Conservation (phyloP, 352 stramenopile species). For the Pythium apleroticum region DNA sequence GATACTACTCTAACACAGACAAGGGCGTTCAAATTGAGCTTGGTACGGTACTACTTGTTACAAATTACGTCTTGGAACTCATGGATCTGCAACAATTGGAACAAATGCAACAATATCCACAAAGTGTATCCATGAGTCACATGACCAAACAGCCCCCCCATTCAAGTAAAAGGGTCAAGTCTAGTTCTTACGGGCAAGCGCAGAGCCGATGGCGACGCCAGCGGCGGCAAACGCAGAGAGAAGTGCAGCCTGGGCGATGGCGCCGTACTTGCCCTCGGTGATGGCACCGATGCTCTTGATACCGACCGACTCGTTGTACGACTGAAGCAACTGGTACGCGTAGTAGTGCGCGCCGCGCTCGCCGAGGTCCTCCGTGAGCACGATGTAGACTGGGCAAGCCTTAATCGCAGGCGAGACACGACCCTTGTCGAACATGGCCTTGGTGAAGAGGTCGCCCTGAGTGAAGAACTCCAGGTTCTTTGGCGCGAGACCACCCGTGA, state of each 20-base stretch:
- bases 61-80: slow-evolving; percentile 9
- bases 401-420: slow-evolving; percentile 79
- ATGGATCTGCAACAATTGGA: slow-evolving; percentile 25
- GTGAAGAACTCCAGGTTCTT: slow-evolving; percentile 97
- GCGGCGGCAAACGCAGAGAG: slow-evolving; percentile 27
- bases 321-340: slow-evolving; percentile 73
- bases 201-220: slow-evolving; percentile 26
- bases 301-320: slow-evolving; percentile 48
- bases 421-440: slow-evolving; percentile 88
- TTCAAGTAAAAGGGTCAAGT: not conserved
- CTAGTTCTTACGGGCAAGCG: slow-evolving; percentile 28
- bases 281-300: slow-evolving; percentile 33
- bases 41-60: slow-evolving; percentile 29
- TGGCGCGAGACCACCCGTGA: slow-evolving; percentile 94
- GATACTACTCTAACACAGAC: not conserved
- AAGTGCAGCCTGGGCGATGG: slow-evolving; percentile 22
- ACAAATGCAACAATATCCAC: slow-evolving; percentile 18
- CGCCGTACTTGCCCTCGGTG: slow-evolving; percentile 26
- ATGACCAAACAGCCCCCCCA: slow-evolving; percentile 9
- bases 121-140: slow-evolving; percentile 29
- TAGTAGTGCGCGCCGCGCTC: slow-evolving; percentile 90
- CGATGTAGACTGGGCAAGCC: slow-evolving; percentile 84
- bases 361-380: slow-evolving; percentile 90
- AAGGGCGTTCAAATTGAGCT: slow-evolving; percentile 17
- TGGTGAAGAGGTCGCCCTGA: slow-evolving; percentile 75